These are phyloP conservation scores for Tremellales sp. DNA, from an alignment of 1,284 basidiomycete genomes.

Conservation along the genomic window DNA sequence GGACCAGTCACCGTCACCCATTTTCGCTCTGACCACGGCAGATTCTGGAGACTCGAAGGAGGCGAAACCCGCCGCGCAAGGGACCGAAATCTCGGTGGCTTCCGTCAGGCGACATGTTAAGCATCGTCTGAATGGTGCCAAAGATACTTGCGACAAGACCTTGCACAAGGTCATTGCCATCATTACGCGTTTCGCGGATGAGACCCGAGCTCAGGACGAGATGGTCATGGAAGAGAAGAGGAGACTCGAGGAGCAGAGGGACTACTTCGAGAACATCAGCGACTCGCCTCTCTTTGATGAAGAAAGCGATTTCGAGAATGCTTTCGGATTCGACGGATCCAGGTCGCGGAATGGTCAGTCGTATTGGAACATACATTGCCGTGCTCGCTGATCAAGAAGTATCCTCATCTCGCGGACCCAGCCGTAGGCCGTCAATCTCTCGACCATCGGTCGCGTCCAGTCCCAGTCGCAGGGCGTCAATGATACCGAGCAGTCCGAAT, in stretches of 20 bases:
- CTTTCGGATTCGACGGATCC: slow-evolving; percentile 10
- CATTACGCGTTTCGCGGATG: slow-evolving; percentile 91
- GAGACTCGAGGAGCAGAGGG: slow-evolving; percentile 10
- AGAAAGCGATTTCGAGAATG: slow-evolving; percentile 41
- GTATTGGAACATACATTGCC: neutral
- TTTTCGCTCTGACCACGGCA: slow-evolving; percentile 21
- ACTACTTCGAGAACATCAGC: slow-evolving; percentile 45
- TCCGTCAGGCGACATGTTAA: slow-evolving; percentile 92
- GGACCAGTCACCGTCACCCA: slow-evolving; percentile 44
- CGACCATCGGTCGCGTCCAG: slow-evolving; percentile 22
- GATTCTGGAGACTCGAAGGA: slow-evolving; percentile 13
- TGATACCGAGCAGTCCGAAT: slow-evolving; percentile 35
- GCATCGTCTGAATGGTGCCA: slow-evolving; percentile 85
- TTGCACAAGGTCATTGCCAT: slow-evolving; percentile 85
- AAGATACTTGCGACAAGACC: slow-evolving; percentile 93
- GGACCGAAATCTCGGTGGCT: slow-evolving; percentile 48
- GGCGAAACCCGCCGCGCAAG: slow-evolving; percentile 32
- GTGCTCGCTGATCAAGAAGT: slow-evolving; percentile 4
- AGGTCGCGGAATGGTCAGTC: slow-evolving; percentile 24
- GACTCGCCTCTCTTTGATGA: slow-evolving; percentile 36
- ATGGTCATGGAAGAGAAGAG: slow-evolving; percentile 16
- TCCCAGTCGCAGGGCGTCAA: slow-evolving; percentile 25
- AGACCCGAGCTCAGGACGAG: slow-evolving; percentile 51
- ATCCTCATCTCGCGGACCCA: slow-evolving; percentile 28
- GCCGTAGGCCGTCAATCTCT: slow-evolving; percentile 38